phyloP scores from a whole-genome alignment of 1,284 basidiomycete species.

The Boletellus sp. region DNA sequence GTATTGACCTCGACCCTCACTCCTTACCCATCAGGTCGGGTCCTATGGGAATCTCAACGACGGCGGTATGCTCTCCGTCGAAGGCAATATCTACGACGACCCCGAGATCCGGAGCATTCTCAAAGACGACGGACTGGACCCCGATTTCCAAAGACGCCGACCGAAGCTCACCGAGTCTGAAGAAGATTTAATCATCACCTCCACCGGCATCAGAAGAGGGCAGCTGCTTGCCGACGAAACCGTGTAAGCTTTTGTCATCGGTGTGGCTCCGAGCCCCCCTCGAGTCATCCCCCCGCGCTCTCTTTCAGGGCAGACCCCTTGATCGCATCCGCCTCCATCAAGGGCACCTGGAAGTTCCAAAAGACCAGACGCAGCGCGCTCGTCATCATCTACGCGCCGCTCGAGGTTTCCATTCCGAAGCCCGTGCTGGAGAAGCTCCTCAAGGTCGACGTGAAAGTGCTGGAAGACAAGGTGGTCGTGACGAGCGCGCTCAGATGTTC shows the following conservation, averaged over 20 bases:
- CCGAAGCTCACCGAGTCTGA: background rate
- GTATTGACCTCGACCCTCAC: background rate
- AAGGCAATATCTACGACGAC: slow-evolving; percentile 18
- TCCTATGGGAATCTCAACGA: slow-evolving; percentile 9
- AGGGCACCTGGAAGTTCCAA: slow-evolving; percentile 16
- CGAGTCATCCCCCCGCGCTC: no score
- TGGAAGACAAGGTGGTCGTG: slow-evolving; percentile 14
- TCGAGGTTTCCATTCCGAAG: slow-evolving; percentile 7
- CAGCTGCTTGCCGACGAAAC: background rate
- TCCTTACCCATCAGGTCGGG: slow-evolving; percentile 11
- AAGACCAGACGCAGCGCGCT: slow-evolving; percentile 10
- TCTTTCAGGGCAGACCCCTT: slow-evolving; percentile 4
- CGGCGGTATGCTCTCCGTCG: slow-evolving; percentile 7
- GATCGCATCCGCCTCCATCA: slow-evolving; percentile 10
- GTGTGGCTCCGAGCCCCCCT: background rate
- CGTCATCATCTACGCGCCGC: slow-evolving; percentile 11
- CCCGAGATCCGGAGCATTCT: slow-evolving; percentile 1
- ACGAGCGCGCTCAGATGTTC: slow-evolving; percentile 12
- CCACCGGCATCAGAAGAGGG: slow-evolving; percentile 9
- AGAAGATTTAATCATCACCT: slow-evolving; percentile 3
- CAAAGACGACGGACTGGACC: background rate
- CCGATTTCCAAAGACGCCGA: background rate
- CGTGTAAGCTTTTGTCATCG: background rate
- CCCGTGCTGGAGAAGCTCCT: slow-evolving; percentile 2
- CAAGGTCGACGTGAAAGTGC: background rate